Percentiles rank a stretch among this genome's conserved stretches.
Conservation (phyloP, 768 basidiomycete genomes). For the Tylopilus subfusipes region DNA sequence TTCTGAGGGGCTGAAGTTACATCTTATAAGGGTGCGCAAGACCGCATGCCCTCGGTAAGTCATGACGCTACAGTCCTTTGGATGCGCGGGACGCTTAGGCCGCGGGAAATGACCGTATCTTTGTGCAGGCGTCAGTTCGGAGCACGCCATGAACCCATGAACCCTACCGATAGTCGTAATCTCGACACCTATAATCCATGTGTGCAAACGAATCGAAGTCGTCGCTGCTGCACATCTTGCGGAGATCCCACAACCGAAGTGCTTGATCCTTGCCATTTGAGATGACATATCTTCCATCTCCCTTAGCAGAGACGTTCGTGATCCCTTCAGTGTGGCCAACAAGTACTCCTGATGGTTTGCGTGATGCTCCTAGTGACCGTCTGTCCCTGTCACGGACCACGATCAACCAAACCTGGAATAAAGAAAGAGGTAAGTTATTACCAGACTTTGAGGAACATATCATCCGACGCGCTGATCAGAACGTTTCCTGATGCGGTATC, state of each 20-base stretch:
- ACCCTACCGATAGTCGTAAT: slow-evolving; percentile 82
- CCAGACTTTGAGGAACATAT: slow-evolving; percentile 95
- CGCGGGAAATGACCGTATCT: slow-evolving; percentile 68
- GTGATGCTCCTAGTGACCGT: slow-evolving; percentile 42
- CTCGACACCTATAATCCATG: slow-evolving; percentile 50
- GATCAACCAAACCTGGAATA: background rate
- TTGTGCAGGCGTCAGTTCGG: slow-evolving; percentile 10
- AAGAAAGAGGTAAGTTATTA: slow-evolving; percentile 31
- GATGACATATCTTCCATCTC: slow-evolving; percentile 92
- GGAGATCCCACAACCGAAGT: slow-evolving; percentile 87
- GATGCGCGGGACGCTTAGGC: slow-evolving; percentile 64
- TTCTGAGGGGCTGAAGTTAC: slow-evolving; percentile 91
- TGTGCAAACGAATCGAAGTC: slow-evolving; percentile 58
- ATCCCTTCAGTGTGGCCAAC: slow-evolving; percentile 96
- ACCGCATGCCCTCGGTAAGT: slow-evolving; percentile 91
- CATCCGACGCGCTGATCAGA: slow-evolving; percentile 92
- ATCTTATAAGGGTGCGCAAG: slow-evolving; percentile 87
- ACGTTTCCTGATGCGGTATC: slow-evolving; percentile 91
- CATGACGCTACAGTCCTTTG: slow-evolving; percentile 92
- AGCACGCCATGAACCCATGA: background rate
- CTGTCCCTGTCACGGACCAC: slow-evolving; percentile 41
- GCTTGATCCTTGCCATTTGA: slow-evolving; percentile 97
- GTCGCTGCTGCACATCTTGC: slow-evolving; percentile 79
- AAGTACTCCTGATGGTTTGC: slow-evolving; percentile 87
- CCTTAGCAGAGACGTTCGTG: slow-evolving; percentile 92